Percentiles rank a stretch among this genome's conserved stretches.
phyloP scores from a whole-genome alignment of 2,329 filamentous ascomycete species.

The Herpotrichia juniperi region DNA sequence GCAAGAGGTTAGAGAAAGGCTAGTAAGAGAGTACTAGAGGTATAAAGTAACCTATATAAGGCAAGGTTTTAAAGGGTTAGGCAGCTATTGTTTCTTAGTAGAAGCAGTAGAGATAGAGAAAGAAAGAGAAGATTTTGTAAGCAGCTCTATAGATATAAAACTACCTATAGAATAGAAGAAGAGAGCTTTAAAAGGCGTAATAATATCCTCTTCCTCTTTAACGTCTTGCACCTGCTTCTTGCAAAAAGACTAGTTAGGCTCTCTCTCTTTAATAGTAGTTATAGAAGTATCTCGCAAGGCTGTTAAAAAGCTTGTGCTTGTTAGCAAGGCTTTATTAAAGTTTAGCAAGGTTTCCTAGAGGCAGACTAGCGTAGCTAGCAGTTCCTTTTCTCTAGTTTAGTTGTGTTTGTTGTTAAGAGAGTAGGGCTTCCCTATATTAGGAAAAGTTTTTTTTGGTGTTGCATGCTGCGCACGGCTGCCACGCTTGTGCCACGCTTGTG shows the following conservation, averaged over 20 bases:
- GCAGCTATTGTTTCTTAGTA: neutral
- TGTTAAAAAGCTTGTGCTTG: conserved; percentile 27
- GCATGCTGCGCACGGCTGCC: too few relatives aligned
- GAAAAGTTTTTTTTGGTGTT: too few relatives aligned
- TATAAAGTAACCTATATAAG: conserved; percentile 34
- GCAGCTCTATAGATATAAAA: conserved; percentile 1
- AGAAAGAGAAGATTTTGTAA: neutral
- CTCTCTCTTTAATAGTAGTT: neutral
- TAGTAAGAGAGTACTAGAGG: conserved; percentile 30
- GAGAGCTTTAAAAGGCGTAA: neutral
- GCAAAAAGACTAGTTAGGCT: neutral
- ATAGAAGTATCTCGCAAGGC: neutral
- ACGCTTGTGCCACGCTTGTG: too few relatives aligned
- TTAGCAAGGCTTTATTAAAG: conserved; percentile 19
- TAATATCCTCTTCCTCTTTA: too few relatives aligned
- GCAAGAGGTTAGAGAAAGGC: conserved; percentile 16
- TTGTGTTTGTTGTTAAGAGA: too few relatives aligned
- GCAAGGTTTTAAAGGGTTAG: conserved; percentile 9
- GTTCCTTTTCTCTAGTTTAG: neutral
- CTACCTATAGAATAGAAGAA: conserved; percentile 1
- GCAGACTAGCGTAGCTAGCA: neutral
- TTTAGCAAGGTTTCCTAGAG: neutral
- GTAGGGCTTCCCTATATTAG: too few relatives aligned
- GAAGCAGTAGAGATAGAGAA: neutral
- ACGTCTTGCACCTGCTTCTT: too few relatives aligned